Conservation (phyloP, 1,284 basidiomycete species). For the Trichosporon faecale region DNA sequence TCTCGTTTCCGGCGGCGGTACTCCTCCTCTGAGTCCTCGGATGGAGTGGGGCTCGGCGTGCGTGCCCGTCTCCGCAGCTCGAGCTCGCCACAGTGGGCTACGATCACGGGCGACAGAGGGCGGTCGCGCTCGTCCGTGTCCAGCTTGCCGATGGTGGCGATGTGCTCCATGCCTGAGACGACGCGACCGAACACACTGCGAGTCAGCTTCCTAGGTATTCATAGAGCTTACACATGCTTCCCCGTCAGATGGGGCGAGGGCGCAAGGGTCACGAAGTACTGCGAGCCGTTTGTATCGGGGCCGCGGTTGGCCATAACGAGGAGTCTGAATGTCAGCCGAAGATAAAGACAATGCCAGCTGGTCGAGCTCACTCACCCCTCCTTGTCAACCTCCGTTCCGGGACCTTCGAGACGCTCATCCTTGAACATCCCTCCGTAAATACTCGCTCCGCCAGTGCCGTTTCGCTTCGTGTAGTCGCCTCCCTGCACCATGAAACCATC, state of each 20-base stretch:
- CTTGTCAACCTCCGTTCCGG: constrained; percentile 47
- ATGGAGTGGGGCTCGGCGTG: constrained; percentile 15
- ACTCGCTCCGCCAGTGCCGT: constrained; percentile 57
- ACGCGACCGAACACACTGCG: constrained; percentile 54
- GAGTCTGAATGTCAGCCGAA: constrained; percentile 36
- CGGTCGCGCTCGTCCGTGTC: constrained; percentile 55
- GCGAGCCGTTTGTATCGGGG: constrained; percentile 59
- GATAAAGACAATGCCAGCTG: no score
- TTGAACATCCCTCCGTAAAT: constrained; percentile 51
- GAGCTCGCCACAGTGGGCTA: constrained; percentile 79
- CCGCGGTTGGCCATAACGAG: constrained; percentile 65
- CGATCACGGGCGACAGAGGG: constrained; percentile 67
- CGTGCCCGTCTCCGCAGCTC: constrained; percentile 59
- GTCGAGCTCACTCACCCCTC: constrained; percentile 51
- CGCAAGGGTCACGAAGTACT: constrained; percentile 54
- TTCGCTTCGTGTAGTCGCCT: constrained; percentile 60
- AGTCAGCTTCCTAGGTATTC: background rate
- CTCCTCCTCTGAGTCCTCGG: constrained; percentile 15
- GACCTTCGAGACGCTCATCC: constrained; percentile 48
- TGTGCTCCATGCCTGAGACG: constrained; percentile 53
- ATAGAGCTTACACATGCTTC: constrained; percentile 53
- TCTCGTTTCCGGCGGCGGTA: constrained; percentile 24
- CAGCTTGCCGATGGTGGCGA: constrained; percentile 53
- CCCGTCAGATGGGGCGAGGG: constrained; percentile 53
- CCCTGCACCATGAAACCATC: constrained; percentile 84